Percentiles rank a stretch among this genome's conserved stretches.
phyloP scores from a whole-genome alignment of 2,329 filamentous ascomycete genomes.

The Curvularia sp. region DNA sequence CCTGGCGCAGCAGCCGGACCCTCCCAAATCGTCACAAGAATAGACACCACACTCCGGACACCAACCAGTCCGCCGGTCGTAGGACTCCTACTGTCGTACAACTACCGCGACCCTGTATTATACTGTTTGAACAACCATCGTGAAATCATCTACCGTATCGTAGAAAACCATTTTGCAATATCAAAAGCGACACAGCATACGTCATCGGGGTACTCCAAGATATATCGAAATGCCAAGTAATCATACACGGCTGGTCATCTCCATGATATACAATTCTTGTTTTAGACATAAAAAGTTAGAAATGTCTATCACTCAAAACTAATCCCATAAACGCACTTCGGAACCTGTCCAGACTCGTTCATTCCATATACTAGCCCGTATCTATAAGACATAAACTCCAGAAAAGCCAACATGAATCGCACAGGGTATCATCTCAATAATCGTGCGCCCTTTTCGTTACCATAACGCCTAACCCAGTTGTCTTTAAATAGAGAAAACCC shows the following conservation, averaged over 20 bases:
- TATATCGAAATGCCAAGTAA: not conserved
- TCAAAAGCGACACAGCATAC: not conserved
- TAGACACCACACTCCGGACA: not conserved
- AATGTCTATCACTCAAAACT: not conserved
- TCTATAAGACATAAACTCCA: not conserved
- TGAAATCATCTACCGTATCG: not conserved
- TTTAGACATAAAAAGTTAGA: not conserved
- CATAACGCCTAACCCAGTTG: not conserved
- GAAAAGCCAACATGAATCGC: not conserved
- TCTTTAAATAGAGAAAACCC: not conserved
- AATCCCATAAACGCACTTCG: not conserved
- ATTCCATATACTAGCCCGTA: not conserved
- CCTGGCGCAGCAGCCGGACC: conserved; percentile 26
- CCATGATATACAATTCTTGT: not conserved
- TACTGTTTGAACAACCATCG: conserved; percentile 1
- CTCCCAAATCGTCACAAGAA: conserved; percentile 23
- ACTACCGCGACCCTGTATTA: not conserved
- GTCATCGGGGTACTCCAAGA: not conserved
- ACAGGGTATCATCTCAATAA: conserved; percentile 1
- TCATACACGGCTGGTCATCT: not conserved
- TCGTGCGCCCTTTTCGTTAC: conserved; percentile 62
- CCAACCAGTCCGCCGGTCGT: not conserved
- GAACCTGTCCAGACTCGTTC: not conserved
- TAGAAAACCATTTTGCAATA: not conserved
- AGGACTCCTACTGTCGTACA: not conserved